These are phyloP conservation scores for Termitomyces sp. DNA, from an alignment of 768 basidiomycete genomes.

Conservation along the genomic window DNA sequence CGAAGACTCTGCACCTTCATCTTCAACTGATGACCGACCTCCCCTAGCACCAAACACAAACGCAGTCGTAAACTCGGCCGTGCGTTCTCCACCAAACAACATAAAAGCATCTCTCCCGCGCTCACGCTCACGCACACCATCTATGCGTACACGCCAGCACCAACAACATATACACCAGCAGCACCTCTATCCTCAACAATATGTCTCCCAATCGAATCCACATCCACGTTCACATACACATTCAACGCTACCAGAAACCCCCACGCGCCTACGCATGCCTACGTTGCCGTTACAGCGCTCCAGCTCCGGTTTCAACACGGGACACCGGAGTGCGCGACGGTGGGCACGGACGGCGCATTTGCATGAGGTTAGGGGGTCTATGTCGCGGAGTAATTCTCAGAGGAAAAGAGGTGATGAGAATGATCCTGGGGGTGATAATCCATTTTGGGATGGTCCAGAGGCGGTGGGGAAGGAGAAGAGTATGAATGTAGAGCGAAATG, in stretches of 20 bases:
- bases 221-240: neutral
- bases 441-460: conserved; percentile 7
- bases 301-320: neutral
- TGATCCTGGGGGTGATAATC: conserved; percentile 4
- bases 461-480: neutral
- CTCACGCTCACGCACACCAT: conserved; percentile 27
- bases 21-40: neutral
- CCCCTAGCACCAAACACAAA: neutral
- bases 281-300: conserved; percentile 10
- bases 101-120: conserved; percentile 2
- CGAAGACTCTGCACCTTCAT: neutral
- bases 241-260: conserved; percentile 19
- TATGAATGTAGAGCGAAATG: too few species aligned
- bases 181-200: neutral
- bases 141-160: conserved; percentile 20
- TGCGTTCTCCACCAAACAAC: conserved; percentile 5
- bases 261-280: conserved; percentile 25
- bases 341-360: conserved; percentile 69
- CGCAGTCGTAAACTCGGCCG: neutral
- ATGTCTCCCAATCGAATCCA: neutral
- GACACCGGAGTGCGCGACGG: conserved; percentile 43
- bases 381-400: neutral
- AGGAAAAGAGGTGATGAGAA: conserved; percentile 1
- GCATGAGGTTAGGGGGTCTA: conserved; percentile 46
- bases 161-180: conserved; percentile 16